Conservation (phyloP, 176 grass and related monocot species). For the Triticum aestivum region IWGSC_CS_RefSeq_v2.1 NC_057801.1:264219572-264220071, state of each 20-base stretch:
- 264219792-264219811: neutral
- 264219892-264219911: constrained; percentile 4
- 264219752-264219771: neutral
- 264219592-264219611: neutral
- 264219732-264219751: neutral
- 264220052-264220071: too few relatives aligned
- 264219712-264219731: neutral
- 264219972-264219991: too few relatives aligned
- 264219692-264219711: neutral
- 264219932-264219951: neutral
- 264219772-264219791: neutral
- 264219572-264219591: neutral
- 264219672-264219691: neutral
- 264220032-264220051: too few relatives aligned
- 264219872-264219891: neutral
- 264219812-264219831: neutral
- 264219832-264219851: neutral
- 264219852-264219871: neutral
- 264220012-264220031: too few relatives aligned
- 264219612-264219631: neutral
- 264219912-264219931: neutral
- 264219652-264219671: neutral
- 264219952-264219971: neutral
- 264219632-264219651: constrained; percentile 20
- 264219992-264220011: too few relatives aligned